Evolutionary conservation across 352 stramenopile species (phyloP), one percentile per base, ranked within the genome.

Genomic region (Pythium coloratum): DNA sequence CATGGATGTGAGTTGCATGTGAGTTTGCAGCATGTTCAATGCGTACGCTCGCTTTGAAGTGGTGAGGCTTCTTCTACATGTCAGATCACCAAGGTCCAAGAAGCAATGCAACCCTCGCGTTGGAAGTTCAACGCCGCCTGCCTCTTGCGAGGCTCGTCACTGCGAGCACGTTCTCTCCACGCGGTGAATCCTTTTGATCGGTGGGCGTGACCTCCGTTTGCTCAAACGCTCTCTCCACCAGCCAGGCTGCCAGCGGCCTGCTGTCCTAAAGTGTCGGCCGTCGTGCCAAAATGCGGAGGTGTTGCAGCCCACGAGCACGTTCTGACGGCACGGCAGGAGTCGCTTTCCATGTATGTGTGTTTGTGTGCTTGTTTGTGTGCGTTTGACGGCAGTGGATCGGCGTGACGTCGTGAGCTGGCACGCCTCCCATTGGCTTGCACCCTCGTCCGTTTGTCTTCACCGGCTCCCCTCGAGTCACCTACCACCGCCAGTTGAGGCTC

Each of bases 221-320:
- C 46, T 53, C 46, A 53, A 53, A 53, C 46, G 32, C 16, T 10
- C 8, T 6, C 12, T 18, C 13, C 38, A 5, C 13, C 10, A 44
- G 38, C 38, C 38, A 44, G 38, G 28, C 28, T 30, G 40, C 40
- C 40, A 47, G 40, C 40, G 40, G n/a, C 40, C n/a, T 47, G 40
- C 40, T 3, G 40, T 1, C n/a, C 40, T 20, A 13, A 47, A 47
- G 12, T 47, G 28, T 30, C 28, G 14, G 12, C 40, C 40, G 40
- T 47, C n/a, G 44, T 50, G 24, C 16, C 44, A 9, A 3, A 26
- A 50, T n/a, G 28, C 28, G 44, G n/a, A 18, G 16, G 16, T 50
- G 44, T n/a, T 50, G 44, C 44, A 50, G 5, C 14, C 46, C 46
- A 53, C 46, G 46, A 53, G 46, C 46, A 53, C 46, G 46, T 53